Evolutionary conservation across 805 yeast species (phyloP).

Genomic region (Kuraishia capsulata): DNA sequence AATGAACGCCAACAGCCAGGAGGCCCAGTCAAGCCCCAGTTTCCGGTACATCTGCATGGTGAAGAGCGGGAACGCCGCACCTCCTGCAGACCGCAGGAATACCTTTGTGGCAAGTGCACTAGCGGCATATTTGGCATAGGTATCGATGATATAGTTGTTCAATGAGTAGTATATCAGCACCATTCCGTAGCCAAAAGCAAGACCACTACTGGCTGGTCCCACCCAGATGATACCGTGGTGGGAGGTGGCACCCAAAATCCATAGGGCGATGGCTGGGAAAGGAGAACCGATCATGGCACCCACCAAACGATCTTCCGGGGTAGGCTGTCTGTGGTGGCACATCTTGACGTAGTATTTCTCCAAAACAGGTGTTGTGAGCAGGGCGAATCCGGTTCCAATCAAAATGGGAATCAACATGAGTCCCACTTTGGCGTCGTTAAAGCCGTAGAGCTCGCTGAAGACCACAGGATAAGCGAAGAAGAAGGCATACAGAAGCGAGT

Average conservation of each 20-base stretch:
- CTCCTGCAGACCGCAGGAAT: constrained; percentile 72
- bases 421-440: constrained; percentile 70
- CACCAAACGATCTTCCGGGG: constrained; percentile 71
- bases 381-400: constrained; percentile 74
- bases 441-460: constrained; percentile 68
- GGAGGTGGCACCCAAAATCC: constrained; percentile 76
- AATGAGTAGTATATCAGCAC: constrained; percentile 48
- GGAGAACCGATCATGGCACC: constrained; percentile 83
- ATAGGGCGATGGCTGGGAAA: constrained; percentile 71
- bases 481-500: constrained; percentile 85
- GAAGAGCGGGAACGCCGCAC: constrained; percentile 80
- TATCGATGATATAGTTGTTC: constrained; percentile 82
- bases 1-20: constrained; percentile 69
- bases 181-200: constrained; percentile 56
- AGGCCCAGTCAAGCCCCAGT: constrained; percentile 74
- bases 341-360: constrained; percentile 52
- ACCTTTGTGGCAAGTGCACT: constrained; percentile 78
- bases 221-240: constrained; percentile 54
- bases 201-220: constrained; percentile 51
- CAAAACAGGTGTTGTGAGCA: constrained; percentile 63
- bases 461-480: constrained; percentile 94
- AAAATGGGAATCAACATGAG: constrained; percentile 85
- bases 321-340: constrained; percentile 46
- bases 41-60: constrained; percentile 73
- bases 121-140: constrained; percentile 76